Evolutionary conservation across 2,329 filamentous ascomycete genomes (phyloP).

Genomic region (Verticillium alfalfae): DNA sequence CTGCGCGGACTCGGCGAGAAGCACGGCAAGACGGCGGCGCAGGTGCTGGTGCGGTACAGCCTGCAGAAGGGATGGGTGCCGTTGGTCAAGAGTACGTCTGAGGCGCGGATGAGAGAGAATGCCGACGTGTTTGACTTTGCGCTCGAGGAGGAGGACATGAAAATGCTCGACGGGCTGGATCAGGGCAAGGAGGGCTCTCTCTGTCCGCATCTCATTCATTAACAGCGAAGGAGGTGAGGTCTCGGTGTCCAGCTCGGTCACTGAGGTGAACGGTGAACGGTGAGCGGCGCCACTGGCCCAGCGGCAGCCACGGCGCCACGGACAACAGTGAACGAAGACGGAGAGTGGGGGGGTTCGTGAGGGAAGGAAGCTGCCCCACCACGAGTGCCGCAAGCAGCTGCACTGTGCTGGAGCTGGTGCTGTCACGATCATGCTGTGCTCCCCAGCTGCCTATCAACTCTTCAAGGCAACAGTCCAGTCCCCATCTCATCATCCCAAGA

Average conservation of each 20-base stretch:
- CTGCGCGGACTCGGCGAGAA: slow-evolving; percentile 50
- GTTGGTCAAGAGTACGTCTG: slow-evolving; percentile 59
- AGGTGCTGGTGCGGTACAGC: slow-evolving; percentile 64
- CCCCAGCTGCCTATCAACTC: background rate
- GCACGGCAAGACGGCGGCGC: slow-evolving; percentile 54
- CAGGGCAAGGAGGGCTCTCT: background rate
- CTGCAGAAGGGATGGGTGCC: slow-evolving; percentile 67
- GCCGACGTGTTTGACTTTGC: slow-evolving; percentile 56
- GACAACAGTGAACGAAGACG: too few species aligned
- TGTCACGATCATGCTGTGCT: background rate
- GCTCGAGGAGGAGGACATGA: slow-evolving; percentile 52
- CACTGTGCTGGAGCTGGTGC: background rate
- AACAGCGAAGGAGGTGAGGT: background rate
- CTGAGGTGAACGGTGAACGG: background rate
- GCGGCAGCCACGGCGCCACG: too few species aligned
- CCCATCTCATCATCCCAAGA: background rate
- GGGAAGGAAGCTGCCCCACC: background rate
- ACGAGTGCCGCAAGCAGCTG: background rate
- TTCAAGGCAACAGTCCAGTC: background rate
- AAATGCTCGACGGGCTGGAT: slow-evolving; percentile 19
- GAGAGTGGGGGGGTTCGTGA: background rate
- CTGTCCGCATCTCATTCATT: background rate
- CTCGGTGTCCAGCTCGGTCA: background rate
- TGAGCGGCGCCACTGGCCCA: background rate
- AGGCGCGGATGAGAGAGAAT: slow-evolving; percentile 55